Percentiles rank a stretch among this genome's conserved stretches.
These are phyloP conservation scores for Buxus sempervirens DNA, from an alignment of 164 flowering plant genomes.

Conservation along the genomic window DNA sequence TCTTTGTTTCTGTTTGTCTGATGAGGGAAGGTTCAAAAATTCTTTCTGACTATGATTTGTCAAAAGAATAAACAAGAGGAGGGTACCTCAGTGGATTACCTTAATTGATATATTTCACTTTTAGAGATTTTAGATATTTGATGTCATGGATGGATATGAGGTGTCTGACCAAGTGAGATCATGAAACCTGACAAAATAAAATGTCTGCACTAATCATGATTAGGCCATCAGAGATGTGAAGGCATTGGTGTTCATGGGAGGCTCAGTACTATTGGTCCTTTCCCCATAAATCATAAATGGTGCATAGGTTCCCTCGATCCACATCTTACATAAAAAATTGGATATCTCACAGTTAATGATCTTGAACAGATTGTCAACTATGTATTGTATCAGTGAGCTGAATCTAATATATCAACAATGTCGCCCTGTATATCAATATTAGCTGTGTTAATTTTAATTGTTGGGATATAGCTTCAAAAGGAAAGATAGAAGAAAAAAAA, in stretches of 20 bases:
- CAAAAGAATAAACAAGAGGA: neutral
- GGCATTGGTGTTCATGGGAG: neutral
- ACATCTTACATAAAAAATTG: neutral
- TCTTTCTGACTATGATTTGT: neutral
- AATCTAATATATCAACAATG: too few species aligned
- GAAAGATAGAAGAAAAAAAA: too few species aligned
- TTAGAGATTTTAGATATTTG: neutral
- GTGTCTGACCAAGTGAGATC: neutral
- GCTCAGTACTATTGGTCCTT: neutral
- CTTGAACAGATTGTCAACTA: too few species aligned
- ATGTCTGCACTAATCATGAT: neutral
- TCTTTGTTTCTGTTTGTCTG: neutral
- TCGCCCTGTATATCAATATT: too few species aligned
- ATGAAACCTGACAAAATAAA: neutral
- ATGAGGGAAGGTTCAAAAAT: neutral
- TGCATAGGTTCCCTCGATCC: neutral
- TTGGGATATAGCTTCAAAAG: too few species aligned
- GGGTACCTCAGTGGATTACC: neutral
- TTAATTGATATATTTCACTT: neutral
- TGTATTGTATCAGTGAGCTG: too few species aligned
- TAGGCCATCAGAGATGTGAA: neutral
- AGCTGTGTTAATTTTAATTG: too few species aligned
- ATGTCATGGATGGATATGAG: neutral
- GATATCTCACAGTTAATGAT: too few species aligned
- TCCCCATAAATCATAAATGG: too few species aligned